These are phyloP conservation scores for Cordyceps fumosorosea DNA, from an alignment of 2,329 filamentous ascomycete species.

Conservation along the genomic window DNA sequence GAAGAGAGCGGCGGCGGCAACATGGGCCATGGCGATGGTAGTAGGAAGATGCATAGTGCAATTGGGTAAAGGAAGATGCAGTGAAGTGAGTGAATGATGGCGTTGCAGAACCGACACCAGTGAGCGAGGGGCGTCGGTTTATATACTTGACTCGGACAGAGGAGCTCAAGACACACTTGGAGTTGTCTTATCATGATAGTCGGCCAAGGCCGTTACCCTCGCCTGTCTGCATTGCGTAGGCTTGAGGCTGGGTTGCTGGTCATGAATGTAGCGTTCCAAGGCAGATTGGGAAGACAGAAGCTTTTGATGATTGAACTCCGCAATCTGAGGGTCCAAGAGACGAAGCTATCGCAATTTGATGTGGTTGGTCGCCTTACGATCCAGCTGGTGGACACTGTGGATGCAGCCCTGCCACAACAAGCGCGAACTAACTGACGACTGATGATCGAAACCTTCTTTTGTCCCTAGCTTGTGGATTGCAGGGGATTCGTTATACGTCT, in stretches of 20 bases:
- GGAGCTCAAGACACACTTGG: neutral
- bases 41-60: neutral
- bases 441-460: no score
- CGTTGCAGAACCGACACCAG: no score
- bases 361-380: neutral
- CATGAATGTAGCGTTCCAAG: neutral
- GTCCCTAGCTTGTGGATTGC: no score
- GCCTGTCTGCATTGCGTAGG: neutral
- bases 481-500: no score
- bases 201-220: neutral
- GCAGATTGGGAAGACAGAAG: neutral
- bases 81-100: neutral
- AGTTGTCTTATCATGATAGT: neutral
- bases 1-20: neutral
- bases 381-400: neutral
- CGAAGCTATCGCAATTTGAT: neutral
- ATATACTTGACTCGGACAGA: neutral
- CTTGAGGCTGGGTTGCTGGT: neutral
- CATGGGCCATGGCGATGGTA: slow-evolving; percentile 4
- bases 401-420: neutral
- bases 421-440: no score
- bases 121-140: neutral
- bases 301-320: neutral
- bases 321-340: neutral
- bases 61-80: neutral